A percentile compares a stretch with the other conserved stretches of the same genome.
These are phyloP conservation scores for Aureobasidium vineae DNA, from an alignment of 2,329 filamentous ascomycete species.

Conservation along the genomic window DNA sequence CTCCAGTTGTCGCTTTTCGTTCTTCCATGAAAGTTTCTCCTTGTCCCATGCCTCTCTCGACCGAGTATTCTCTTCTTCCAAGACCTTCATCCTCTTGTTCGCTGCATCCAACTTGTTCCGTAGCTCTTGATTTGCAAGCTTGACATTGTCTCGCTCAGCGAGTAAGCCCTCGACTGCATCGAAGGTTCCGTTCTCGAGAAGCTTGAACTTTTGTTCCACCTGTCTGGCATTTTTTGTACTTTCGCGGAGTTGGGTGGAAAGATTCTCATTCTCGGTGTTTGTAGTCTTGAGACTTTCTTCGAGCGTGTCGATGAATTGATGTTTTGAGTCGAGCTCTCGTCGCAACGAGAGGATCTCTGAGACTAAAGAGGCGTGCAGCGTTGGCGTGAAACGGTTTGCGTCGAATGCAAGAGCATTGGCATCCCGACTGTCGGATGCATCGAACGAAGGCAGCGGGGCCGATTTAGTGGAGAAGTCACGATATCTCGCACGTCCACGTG, in stretches of 20 bases:
- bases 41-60: conserved; percentile 77
- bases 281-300: conserved; percentile 71
- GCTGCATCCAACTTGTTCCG: conserved; percentile 72
- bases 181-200: conserved; percentile 83
- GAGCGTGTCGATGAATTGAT: conserved; percentile 78
- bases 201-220: conserved; percentile 78
- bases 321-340: conserved; percentile 87
- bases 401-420: conserved; percentile 73
- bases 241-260: conserved; percentile 61
- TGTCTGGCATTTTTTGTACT: conserved; percentile 74
- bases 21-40: conserved; percentile 82
- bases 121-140: conserved; percentile 68
- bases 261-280: conserved; percentile 69
- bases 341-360: conserved; percentile 87
- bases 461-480: conserved; percentile 66
- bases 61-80: conserved; percentile 79
- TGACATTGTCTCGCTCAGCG: conserved; percentile 80
- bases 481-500: conserved; percentile 53
- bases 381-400: conserved; percentile 90
- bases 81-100: conserved; percentile 72
- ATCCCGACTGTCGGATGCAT: conserved; percentile 50
- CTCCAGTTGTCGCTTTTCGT: conserved; percentile 77
- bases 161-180: conserved; percentile 81
- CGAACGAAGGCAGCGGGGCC: conserved; percentile 53
- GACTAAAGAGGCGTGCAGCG: conserved; percentile 88